These are phyloP conservation scores for Kentomonas sorsogonicus DNA, from an alignment of 208 protist species.

Conservation along the genomic window DNA sequence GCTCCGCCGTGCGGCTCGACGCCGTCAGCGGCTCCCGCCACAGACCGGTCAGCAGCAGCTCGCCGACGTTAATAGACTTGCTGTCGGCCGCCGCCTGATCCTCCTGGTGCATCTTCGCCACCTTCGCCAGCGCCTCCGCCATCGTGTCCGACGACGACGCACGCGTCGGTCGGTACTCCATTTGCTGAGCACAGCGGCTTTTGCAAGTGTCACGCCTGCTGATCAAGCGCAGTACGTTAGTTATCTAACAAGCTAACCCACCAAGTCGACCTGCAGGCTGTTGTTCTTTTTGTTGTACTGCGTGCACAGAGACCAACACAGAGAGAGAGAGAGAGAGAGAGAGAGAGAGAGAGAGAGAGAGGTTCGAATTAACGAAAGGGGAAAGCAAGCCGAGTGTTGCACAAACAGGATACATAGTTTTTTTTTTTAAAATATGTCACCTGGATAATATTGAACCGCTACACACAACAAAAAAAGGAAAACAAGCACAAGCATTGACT, in stretches of 20 bases:
- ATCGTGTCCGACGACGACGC: too few relatives aligned
- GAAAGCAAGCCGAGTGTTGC: not conserved
- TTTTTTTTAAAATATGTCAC: not conserved
- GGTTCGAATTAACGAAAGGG: not conserved
- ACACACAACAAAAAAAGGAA: too few relatives aligned
- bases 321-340: not conserved
- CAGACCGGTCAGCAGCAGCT: conserved; percentile 54
- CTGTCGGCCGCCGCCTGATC: not conserved
- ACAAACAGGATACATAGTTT: too few relatives aligned
- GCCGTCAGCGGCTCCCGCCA: conserved; percentile 77
- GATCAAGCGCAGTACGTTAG: not conserved
- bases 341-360: not conserved
- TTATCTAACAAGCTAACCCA: not conserved
- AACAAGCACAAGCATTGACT: not conserved
- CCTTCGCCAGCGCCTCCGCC: too few relatives aligned
- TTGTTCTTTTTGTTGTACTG: too few relatives aligned
- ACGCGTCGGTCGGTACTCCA: too few relatives aligned
- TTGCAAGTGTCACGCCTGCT: too few relatives aligned
- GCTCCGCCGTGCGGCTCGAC: conserved; percentile 58
- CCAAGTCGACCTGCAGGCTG: too few relatives aligned
- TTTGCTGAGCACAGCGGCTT: too few relatives aligned
- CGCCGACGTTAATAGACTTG: conserved; percentile 14
- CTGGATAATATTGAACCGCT: not conserved
- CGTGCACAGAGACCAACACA: too few relatives aligned
- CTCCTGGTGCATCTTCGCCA: not conserved